Evolutionary conservation across 2,329 filamentous ascomycete genomes (phyloP), one percentile per base, ranked within the genome.

Genomic region (Aureobasidium leucospermi): DNA sequence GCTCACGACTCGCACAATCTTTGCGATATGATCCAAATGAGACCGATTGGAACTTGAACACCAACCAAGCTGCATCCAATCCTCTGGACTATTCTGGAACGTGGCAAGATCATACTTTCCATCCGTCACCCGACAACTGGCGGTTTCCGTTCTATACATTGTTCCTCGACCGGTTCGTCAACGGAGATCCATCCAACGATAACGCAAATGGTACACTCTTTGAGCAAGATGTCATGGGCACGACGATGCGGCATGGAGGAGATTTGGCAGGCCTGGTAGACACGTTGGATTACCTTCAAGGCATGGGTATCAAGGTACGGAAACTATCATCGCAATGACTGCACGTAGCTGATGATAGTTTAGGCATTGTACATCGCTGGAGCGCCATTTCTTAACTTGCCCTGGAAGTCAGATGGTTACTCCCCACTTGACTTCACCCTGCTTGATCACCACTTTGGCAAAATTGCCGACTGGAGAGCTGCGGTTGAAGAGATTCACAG

Each of bases 121-220:
- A 72, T 13, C 71, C 75, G 0, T 86, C 83, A 13, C 84, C 85
- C 1, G 67, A 73, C 0, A 86, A 83, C 64, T 87, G 85, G 85
- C 77, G 85, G 29, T 79, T 87, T 62, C 85, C 85, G 0, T 82
- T 86, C 67, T 87, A 87, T 67, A 84, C 82, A 6, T 71, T 87
- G 45, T 85, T 85, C 66, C 71, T 85, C 8, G 84, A 87, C 67
- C 75, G 82, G 61, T 87, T 81, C 65, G 82, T 85, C 45, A 86
- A 87, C 65, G 84, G 84, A 16, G 80, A 87, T 65, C 84, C 84
- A 6, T 75, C 75, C 1, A 87, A 87, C 67, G 84, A 87, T 67
- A 83, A 86, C 66, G 69, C 78, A 39, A 86, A 87, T 67, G 79
- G 76, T 5, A 85, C 83, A 0, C 63, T 76, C 3, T 86, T 80